Percentiles rank a stretch among this genome's conserved stretches.
Evolutionary conservation across 768 basidiomycete genomes (phyloP).

Genomic region (Boletales sp.): DNA sequence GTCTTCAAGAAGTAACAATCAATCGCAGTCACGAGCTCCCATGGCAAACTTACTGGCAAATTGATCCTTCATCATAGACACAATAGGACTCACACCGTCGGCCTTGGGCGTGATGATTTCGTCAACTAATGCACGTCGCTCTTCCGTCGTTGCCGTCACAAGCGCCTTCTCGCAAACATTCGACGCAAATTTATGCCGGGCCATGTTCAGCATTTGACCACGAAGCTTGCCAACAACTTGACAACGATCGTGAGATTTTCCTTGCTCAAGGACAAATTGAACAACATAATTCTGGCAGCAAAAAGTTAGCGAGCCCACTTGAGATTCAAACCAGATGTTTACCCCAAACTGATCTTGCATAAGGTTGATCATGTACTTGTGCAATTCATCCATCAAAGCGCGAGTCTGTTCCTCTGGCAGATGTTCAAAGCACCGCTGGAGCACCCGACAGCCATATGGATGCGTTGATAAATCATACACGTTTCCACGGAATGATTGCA

Average conservation of each 20-base stretch:
- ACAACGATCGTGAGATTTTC: slow-evolving; percentile 63
- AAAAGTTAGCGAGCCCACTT: slow-evolving; percentile 5
- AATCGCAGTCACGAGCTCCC: background rate
- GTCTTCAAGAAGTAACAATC: slow-evolving; percentile 40
- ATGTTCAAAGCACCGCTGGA: slow-evolving; percentile 90
- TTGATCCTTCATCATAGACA: slow-evolving; percentile 82
- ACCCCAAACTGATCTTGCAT: slow-evolving; percentile 94
- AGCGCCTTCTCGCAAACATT: slow-evolving; percentile 95
- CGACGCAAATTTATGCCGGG: slow-evolving; percentile 89
- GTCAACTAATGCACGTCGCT: slow-evolving; percentile 67
- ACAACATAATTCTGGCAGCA: slow-evolving; percentile 82
- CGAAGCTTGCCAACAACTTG: slow-evolving; percentile 65
- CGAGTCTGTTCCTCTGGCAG: slow-evolving; percentile 65
- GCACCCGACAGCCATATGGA: slow-evolving; percentile 90
- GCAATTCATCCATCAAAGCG: slow-evolving; percentile 79
- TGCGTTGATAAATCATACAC: slow-evolving; percentile 83
- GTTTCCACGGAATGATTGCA: slow-evolving; percentile 70
- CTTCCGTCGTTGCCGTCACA: slow-evolving; percentile 57
- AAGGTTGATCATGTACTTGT: slow-evolving; percentile 61
- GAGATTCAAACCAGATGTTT: slow-evolving; percentile 23
- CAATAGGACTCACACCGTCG: slow-evolving; percentile 64
- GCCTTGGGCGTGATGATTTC: slow-evolving; percentile 69
- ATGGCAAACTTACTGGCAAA: slow-evolving; percentile 68
- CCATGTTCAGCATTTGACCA: slow-evolving; percentile 76
- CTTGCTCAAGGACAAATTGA: slow-evolving; percentile 87